Percentiles rank a stretch among this genome's conserved stretches.
These are phyloP conservation scores for Fraxinus velutina DNA, from an alignment of 305 asterid species.

Conservation along the genomic window DNA sequence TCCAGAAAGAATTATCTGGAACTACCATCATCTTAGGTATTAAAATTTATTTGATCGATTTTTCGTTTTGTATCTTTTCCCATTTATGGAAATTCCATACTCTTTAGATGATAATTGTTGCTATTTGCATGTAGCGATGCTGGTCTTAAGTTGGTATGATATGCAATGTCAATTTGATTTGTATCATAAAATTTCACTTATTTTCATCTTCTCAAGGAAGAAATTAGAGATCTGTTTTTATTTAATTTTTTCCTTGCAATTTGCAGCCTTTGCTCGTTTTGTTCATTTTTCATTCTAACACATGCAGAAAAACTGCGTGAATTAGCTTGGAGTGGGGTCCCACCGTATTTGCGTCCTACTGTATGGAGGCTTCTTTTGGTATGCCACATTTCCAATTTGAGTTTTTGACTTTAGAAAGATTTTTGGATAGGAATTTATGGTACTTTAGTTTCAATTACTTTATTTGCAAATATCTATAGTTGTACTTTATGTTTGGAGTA, in stretches of 20 bases:
- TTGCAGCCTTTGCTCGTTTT: neutral
- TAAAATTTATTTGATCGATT: neutral
- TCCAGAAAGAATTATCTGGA: slow-evolving; percentile 76
- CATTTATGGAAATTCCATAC: neutral
- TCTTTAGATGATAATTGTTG: neutral
- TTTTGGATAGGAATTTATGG: neutral
- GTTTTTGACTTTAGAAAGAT: slow-evolving; percentile 3
- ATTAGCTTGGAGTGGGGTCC: slow-evolving; percentile 96
- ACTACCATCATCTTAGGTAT: slow-evolving; percentile 74
- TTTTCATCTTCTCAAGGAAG: slow-evolving; percentile 12
- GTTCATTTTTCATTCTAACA: neutral
- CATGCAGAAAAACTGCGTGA: slow-evolving; percentile 84
- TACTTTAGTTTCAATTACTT: neutral
- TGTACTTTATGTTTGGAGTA: neutral
- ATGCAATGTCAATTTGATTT: neutral
- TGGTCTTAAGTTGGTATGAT: neutral
- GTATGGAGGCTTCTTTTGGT: slow-evolving; percentile 98
- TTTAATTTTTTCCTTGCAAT: neutral
- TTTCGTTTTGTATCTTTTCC: neutral
- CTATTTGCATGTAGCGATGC: neutral
- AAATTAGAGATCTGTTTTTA: neutral
- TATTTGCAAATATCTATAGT: neutral
- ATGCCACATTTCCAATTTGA: slow-evolving; percentile 25
- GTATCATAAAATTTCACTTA: neutral
- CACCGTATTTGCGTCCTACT: slow-evolving; percentile 79